phyloP scores from a whole-genome alignment of 345 rosid genomes.

The Acer saccharum region DNA sequence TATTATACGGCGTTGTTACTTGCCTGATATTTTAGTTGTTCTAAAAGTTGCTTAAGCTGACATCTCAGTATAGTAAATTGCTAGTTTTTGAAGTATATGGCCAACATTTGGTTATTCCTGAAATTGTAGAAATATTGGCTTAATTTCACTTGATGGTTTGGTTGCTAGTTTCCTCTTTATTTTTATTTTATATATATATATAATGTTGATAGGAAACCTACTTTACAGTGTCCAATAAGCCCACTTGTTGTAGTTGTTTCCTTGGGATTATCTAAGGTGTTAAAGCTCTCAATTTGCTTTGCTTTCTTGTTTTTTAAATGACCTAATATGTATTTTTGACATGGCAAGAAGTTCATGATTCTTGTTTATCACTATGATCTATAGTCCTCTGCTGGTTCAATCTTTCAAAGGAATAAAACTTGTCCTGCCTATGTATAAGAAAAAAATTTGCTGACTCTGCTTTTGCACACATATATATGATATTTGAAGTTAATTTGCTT shows the following conservation, averaged over 20 bases:
- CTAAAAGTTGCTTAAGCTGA: background rate
- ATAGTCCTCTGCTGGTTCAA: background rate
- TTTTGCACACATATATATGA: background rate
- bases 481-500: slow-evolving; percentile 4
- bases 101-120: background rate
- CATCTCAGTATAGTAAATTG: background rate
- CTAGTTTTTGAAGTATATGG: background rate
- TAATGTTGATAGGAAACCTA: background rate
- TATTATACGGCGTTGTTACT: background rate
- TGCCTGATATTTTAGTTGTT: background rate
- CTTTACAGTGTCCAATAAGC: background rate
- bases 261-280: background rate
- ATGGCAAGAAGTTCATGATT: background rate
- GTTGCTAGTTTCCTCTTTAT: background rate
- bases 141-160: slow-evolving; percentile 1
- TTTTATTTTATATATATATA: background rate
- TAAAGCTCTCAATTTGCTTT: background rate
- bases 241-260: slow-evolving; percentile 1
- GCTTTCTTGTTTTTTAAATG: background rate
- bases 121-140: background rate
- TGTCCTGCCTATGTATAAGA: background rate
- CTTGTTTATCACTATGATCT: background rate
- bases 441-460: background rate
- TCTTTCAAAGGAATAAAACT: no score
- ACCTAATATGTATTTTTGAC: background rate